Percentiles rank a stretch among this genome's conserved stretches.
phyloP scores from a whole-genome alignment of 2,329 filamentous ascomycete species.

The Sporothrix globosa region DNA sequence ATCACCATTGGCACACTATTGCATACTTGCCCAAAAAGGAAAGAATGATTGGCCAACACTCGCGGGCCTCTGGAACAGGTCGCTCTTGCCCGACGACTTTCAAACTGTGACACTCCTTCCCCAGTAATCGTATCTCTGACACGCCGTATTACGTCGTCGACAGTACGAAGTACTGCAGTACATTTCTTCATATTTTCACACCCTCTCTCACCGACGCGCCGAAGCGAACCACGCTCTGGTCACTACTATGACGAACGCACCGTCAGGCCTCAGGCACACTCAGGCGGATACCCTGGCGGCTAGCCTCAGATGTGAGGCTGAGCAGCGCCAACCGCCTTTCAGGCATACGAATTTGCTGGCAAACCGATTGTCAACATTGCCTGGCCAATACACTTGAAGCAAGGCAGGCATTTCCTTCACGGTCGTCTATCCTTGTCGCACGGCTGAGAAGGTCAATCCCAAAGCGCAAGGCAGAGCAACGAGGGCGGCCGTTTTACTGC shows the following conservation, averaged over 20 bases:
- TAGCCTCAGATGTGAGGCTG: slow-evolving; percentile 5
- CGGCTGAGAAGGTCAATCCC: not conserved
- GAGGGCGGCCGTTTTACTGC: not conserved
- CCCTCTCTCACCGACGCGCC: not conserved
- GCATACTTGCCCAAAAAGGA: slow-evolving; percentile 13
- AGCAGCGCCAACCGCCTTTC: not conserved
- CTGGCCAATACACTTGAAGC: not conserved
- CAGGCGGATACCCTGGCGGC: not conserved
- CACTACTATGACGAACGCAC: not conserved
- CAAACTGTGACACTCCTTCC: not conserved
- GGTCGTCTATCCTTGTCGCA: not conserved
- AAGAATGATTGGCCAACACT: not conserved
- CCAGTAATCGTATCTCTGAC: not conserved
- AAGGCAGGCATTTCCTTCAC: not conserved
- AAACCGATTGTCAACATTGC: not conserved
- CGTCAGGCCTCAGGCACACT: not conserved
- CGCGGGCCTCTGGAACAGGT: not conserved
- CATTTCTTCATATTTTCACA: not conserved
- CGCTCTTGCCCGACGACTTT: not conserved
- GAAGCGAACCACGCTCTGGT: too few relatives aligned
- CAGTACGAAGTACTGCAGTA: too few relatives aligned
- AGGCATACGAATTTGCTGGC: not conserved
- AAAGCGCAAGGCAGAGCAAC: slow-evolving; percentile 21
- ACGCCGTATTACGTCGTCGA: not conserved
- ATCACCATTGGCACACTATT: not conserved